Conservation (phyloP, 2,329 filamentous ascomycete species). For the Fusarium sp. region DNA sequence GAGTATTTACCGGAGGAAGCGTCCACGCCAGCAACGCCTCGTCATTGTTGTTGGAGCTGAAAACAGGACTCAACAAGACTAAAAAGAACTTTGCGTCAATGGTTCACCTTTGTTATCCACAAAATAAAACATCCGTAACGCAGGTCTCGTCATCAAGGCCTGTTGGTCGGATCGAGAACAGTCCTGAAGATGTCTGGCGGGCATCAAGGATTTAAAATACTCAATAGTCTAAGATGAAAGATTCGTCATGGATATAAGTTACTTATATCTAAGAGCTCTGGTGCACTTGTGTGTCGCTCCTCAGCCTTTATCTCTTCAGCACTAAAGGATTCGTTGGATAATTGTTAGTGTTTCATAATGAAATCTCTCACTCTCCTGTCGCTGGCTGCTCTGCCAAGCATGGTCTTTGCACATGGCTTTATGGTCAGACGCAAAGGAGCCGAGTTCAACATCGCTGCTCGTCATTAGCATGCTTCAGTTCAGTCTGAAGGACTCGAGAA, state of each 20-base stretch:
- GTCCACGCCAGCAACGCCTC: neutral
- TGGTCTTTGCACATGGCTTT: slow-evolving; percentile 5
- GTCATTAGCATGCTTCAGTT: neutral
- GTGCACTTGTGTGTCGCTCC: neutral
- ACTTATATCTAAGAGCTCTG: slow-evolving; percentile 3
- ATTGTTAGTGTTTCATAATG: neutral
- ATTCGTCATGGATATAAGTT: neutral
- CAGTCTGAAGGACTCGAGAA: neutral
- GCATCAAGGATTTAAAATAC: neutral
- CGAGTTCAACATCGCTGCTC: slow-evolving; percentile 11
- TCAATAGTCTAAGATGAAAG: too few relatives aligned
- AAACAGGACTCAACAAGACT: neutral
- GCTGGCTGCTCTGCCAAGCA: neutral
- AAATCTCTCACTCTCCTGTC: neutral
- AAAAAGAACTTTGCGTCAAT: neutral
- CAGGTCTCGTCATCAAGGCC: neutral
- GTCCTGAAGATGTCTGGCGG: too few relatives aligned
- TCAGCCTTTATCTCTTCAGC: neutral
- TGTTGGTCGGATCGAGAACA: neutral
- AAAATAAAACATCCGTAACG: neutral
- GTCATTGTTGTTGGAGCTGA: neutral
- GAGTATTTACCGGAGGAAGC: neutral
- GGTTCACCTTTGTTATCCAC: neutral
- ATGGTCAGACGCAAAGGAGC: slow-evolving; percentile 4
- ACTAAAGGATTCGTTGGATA: neutral